phyloP scores from a whole-genome alignment of 2,329 filamentous ascomycete genomes.

The Fusarium nanum region DNA sequence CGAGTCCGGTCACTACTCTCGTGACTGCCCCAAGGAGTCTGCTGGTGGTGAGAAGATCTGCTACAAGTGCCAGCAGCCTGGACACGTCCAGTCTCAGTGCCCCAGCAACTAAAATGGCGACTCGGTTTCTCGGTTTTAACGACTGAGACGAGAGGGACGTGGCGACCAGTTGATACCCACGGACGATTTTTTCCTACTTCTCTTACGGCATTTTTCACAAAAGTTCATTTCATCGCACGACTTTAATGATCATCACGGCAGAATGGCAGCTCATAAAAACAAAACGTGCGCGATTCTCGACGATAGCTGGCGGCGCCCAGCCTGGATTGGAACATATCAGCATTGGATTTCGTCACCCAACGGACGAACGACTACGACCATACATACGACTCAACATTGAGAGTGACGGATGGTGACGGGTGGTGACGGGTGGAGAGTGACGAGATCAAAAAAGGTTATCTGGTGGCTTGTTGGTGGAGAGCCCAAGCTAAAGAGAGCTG shows the following conservation, averaged over 20 bases:
- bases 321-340: constrained; percentile 47
- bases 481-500: constrained; percentile 43
- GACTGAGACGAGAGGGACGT: constrained; percentile 52
- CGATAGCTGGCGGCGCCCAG: constrained; percentile 38
- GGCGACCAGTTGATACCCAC: constrained; percentile 59
- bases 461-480: constrained; percentile 42
- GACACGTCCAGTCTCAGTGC: constrained; percentile 95
- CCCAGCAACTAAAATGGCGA: constrained; percentile 73
- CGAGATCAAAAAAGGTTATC: constrained; percentile 41
- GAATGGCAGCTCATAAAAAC: constrained; percentile 44
- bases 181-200: constrained; percentile 49
- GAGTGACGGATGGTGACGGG: constrained; percentile 47
- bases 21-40: constrained; percentile 95
- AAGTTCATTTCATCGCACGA: constrained; percentile 49
- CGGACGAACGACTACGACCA: constrained; percentile 42
- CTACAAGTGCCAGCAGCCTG: constrained; percentile 90
- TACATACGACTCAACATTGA: constrained; percentile 42
- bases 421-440: constrained; percentile 47
- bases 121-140: constrained; percentile 40
- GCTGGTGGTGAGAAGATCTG: constrained; percentile 91
- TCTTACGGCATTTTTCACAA: constrained; percentile 47
- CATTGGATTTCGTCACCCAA: constrained; percentile 49
- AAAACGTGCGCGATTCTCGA: constrained; percentile 48
- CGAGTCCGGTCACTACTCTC: constrained; percentile 93
- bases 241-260: constrained; percentile 48